Percentiles rank a stretch among this genome's conserved stretches.
These are phyloP conservation scores for Vicia villosa DNA, from an alignment of 306 rosid species.

Conservation along the genomic window DNA sequence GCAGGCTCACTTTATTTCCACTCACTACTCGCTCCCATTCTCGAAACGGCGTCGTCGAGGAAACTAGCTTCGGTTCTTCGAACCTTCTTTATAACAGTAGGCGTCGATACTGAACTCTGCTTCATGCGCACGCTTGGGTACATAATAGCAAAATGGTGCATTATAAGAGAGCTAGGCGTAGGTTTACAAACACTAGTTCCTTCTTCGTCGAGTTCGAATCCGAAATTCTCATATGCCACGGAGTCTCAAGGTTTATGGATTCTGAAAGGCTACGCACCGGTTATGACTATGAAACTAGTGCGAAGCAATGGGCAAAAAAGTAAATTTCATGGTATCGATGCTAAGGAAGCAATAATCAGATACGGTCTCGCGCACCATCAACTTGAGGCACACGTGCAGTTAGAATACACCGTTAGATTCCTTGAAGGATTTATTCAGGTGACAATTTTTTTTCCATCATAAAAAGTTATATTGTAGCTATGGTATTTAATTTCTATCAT, in stretches of 20 bases:
- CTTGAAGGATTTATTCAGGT: conserved; percentile 71
- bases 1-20: conserved; percentile 77
- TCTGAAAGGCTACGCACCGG: conserved; percentile 81
- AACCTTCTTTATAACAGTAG: conserved; percentile 67
- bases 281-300: conserved; percentile 64
- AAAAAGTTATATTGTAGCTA: too few species aligned
- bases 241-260: conserved; percentile 83
- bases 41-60: conserved; percentile 50
- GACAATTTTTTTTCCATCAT: too few species aligned
- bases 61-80: conserved; percentile 55
- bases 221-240: conserved; percentile 65
- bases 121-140: conserved; percentile 90
- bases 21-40: conserved; percentile 52
- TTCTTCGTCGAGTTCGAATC: conserved; percentile 11
- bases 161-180: conserved; percentile 52
- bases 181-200: conserved; percentile 57
- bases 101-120: conserved; percentile 77
- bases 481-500: too few species aligned
- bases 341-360: conserved; percentile 64
- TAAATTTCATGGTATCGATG: conserved; percentile 49
- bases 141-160: conserved; percentile 72
- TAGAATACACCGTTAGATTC: conserved; percentile 69
- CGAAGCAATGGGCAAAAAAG: conserved; percentile 34
- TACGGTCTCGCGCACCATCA: conserved; percentile 87
- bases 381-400: conserved; percentile 76